Evolutionary conservation across 2,329 filamentous ascomycete species (phyloP).

Genomic region (Grosmannia serpens): DNA sequence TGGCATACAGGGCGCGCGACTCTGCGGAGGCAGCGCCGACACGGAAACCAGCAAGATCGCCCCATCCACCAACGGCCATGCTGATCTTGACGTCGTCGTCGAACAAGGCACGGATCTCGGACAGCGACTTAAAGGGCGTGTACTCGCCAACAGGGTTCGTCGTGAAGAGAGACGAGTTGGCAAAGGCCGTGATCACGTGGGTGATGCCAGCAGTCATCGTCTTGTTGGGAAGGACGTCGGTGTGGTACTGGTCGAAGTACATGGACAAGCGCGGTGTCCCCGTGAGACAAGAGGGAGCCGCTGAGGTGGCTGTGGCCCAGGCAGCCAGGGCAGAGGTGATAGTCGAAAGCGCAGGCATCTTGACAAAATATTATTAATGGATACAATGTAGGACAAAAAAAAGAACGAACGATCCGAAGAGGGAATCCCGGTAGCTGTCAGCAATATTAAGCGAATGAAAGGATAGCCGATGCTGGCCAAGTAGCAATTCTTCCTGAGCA

Average conservation of each 20-base stretch:
- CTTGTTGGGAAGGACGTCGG: conserved; percentile 5
- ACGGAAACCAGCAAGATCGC: conserved; percentile 45
- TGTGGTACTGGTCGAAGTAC: conserved; percentile 11
- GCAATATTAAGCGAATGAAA: not conserved
- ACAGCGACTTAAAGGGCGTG: conserved; percentile 41
- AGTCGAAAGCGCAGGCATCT: not conserved
- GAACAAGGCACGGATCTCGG: conserved; percentile 40
- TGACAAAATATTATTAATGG: not conserved
- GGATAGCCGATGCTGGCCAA: not conserved
- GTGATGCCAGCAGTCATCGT: conserved; percentile 25
- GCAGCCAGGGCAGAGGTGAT: not conserved
- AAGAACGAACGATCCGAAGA: not conserved
- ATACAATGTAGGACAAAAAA: not conserved
- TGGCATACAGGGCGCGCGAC: conserved; percentile 40
- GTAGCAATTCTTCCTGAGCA: not conserved
- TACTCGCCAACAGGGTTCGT: conserved; percentile 29
- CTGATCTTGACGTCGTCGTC: conserved; percentile 43
- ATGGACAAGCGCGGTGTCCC: conserved; percentile 2
- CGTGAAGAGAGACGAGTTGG: conserved; percentile 37
- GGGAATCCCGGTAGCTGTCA: not conserved
- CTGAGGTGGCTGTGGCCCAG: not conserved
- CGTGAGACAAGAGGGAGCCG: not conserved
- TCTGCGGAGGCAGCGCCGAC: conserved; percentile 33
- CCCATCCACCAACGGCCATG: conserved; percentile 57
- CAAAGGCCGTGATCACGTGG: conserved; percentile 44